Evolutionary conservation across 2,329 filamentous ascomycete genomes (phyloP).

Genomic region (Moelleriella libera): DNA sequence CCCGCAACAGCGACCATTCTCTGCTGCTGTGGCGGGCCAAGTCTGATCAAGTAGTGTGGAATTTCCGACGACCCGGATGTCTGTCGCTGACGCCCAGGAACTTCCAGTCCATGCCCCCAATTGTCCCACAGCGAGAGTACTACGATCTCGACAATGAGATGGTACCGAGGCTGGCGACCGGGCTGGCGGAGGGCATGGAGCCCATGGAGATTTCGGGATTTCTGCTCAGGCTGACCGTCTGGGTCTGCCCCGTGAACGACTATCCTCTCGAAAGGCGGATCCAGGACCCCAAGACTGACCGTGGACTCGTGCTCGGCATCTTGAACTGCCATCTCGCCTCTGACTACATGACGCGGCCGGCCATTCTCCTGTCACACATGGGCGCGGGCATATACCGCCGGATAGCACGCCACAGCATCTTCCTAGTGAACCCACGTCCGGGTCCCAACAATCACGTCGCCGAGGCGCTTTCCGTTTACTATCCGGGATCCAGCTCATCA

Average conservation of each 20-base stretch:
- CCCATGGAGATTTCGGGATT: background rate
- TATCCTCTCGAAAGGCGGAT: background rate
- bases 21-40: background rate
- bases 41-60: background rate
- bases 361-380: background rate
- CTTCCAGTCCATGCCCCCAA: background rate
- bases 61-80: background rate
- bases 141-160: conserved; percentile 1
- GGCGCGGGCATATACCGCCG: background rate
- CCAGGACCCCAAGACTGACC: background rate
- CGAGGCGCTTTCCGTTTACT: background rate
- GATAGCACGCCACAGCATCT: background rate
- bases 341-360: background rate
- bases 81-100: background rate
- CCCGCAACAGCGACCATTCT: conserved; percentile 1
- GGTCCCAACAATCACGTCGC: background rate
- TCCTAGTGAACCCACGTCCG: background rate
- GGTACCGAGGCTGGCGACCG: background rate
- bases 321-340: conserved; percentile 1
- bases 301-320: background rate
- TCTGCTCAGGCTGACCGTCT: background rate
- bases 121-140: conserved; percentile 1
- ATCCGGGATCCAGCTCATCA: too few species aligned
- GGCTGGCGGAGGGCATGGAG: background rate
- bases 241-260: background rate